Evolutionary conservation across 2,329 filamentous ascomycete species (phyloP), one percentile per base, ranked within the genome.

Genomic region (Curvularia verruculosa): DNA sequence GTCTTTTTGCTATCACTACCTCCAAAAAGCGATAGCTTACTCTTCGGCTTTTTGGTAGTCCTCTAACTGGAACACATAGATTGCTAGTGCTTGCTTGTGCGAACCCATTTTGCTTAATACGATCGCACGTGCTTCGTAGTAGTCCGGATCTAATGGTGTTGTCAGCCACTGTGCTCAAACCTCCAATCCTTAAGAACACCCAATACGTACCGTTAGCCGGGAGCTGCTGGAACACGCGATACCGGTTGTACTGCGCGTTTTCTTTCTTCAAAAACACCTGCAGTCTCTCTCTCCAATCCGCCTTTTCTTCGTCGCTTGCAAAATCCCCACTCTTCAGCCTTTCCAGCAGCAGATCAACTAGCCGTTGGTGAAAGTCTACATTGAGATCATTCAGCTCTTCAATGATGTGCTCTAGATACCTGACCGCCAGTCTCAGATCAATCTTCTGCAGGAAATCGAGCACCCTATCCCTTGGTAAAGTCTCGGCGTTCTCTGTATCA

Each of bases 401-500:
- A 66, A 98, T 91, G 52, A 98, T 85, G 77, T 99, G 94, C 72
- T 97, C 93, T 4, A 98, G 81, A 74, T 99, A 99, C 59, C 81
- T 84, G 24, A 91, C 84, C 60, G 95, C 92, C 10, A 98, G 84
- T 43, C 83, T 82, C 9, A 81, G 71, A 67, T 96, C 87, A 31
- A 96, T 86, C 0, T 80, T 78, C 40, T 86, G 83, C 3, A 99
- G 79, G 69, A 94, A 98, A 1, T 83, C 80, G 2, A 94, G 81
- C 0, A 99, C 90, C 50, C 80, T 84, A 28, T 90, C 85, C 40
- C 94, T 84, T 2, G 94, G 92, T 10, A 99, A 77, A 0, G 88
- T 92, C 79, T 98, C 95, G 1, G 95, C 93, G 69, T 98, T 98
- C 72, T 96, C 92, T 1, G 92, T 95, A 73, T 99, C 95, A 1